Evolutionary conservation across 23 red algal species (phyloP).

Genomic region (Agarophyton chilense): DNA sequence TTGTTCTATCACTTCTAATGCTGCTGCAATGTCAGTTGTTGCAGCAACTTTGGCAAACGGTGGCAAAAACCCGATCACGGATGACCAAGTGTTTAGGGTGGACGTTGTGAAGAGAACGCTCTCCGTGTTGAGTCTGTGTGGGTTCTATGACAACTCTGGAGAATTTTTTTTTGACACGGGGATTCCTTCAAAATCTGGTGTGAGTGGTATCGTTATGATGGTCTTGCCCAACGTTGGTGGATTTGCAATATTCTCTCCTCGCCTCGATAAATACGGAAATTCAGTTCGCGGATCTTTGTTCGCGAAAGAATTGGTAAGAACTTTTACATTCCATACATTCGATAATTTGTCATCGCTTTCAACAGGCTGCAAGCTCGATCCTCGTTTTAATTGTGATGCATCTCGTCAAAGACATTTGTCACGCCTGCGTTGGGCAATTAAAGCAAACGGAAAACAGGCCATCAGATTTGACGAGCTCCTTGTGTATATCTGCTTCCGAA

Average conservation of each 20-base stretch:
- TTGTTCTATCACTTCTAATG: constrained; percentile 55
- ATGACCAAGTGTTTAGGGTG: constrained; percentile 47
- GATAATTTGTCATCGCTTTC: constrained; percentile 62
- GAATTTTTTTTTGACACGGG: constrained; percentile 72
- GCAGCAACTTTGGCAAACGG: constrained; percentile 65
- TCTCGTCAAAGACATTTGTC: constrained; percentile 30
- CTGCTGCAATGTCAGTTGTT: constrained; percentile 51
- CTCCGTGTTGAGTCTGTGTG: constrained; percentile 50
- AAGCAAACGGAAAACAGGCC: constrained; percentile 40
- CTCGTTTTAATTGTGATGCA: constrained; percentile 51
- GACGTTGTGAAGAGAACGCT: constrained; percentile 54
- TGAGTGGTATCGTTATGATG: constrained; percentile 56
- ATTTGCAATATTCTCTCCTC: constrained; percentile 51
- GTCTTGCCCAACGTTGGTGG: constrained; percentile 68
- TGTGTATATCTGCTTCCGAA: constrained; percentile 9
- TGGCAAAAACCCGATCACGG: constrained; percentile 50
- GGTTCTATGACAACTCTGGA: constrained; percentile 60
- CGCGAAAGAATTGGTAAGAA: constrained; percentile 26
- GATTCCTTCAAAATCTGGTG: constrained; percentile 57
- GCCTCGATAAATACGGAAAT: constrained; percentile 53
- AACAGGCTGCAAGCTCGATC: constrained; percentile 62
- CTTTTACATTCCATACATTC: constrained; percentile 64
- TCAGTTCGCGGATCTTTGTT: constrained; percentile 54
- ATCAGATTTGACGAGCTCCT: constrained; percentile 40
- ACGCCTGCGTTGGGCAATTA: constrained; percentile 55